Evolutionary conservation across 1,284 basidiomycete genomes (phyloP), one percentile per base, ranked within the genome.

Genomic region (Neonothopanus nambi): DNA sequence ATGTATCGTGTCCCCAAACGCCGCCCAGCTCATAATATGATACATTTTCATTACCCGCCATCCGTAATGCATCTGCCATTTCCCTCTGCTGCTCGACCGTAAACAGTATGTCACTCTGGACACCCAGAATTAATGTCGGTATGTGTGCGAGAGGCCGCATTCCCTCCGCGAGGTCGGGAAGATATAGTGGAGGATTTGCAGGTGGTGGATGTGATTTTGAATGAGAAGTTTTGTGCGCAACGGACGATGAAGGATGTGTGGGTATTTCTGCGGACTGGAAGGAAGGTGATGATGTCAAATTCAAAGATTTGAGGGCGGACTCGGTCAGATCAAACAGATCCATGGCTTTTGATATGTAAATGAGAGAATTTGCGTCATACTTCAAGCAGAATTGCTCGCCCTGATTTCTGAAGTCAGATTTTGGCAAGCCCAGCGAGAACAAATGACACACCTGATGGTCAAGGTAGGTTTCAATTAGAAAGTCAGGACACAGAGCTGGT

Each of bases 321-420:
- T 79, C 77, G 0, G 93, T 94, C 85, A 99, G 89, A 73, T 98
- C 96, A 70, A 99, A 99, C 1, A 99, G 79, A 70, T 99, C 96
- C 96, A 99, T 99, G 17, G 97, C 96, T 75, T 99, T 99, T 18
- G 91, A 94, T 59, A 98, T 85, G 76, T 99, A 99, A 64, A 99
- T 95, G 69, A 99, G 87, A 3, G 94, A 97, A 74, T 99, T 99
- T 56, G 97, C 96, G 68, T 99, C 96, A 72, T 99, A 99, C 69
- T 98, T 99, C 55, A 98, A 78, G 69, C 96, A 99, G 76, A 99
- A 99, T 65, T 94, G 86, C 72, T 95, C 93, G 54, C 93, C 93
- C 84, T 88, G 58, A 5, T 17, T 15, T 8, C 42, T 18, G 12
- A n/a, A 20, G 24, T 37, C 24, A 53, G 69, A 54, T 36, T 8